Conservation (phyloP, 441 rosid species). For the Codiaeum variegatum region DNA sequence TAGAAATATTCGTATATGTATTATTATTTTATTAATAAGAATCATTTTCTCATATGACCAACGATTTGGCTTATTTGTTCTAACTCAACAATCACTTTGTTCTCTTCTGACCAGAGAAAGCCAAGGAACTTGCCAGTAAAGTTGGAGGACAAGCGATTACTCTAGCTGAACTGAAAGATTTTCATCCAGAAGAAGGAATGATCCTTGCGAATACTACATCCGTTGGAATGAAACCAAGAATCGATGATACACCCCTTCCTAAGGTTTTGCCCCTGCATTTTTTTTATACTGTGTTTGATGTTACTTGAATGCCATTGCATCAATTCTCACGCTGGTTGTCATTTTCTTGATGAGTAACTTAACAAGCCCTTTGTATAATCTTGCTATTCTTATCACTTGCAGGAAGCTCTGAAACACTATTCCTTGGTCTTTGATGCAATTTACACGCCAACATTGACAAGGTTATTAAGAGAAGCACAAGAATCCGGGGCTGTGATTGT, state of each 20-base stretch:
- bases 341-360: not conserved
- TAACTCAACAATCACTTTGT: not conserved
- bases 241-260: slow-evolving; percentile 41
- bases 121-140: slow-evolving; percentile 44
- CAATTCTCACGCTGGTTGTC: not conserved
- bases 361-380: not conserved
- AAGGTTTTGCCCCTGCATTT: slow-evolving; percentile 29
- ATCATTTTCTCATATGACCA: not conserved
- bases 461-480: slow-evolving; percentile 49
- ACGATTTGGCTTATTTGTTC: not conserved
- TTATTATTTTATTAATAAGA: not conserved
- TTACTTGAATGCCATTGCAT: not conserved
- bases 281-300: not conserved
- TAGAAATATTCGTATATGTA: not conserved
- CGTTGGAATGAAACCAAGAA: slow-evolving; percentile 50
- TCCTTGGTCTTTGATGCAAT: slow-evolving; percentile 52
- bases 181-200: slow-evolving; percentile 57
- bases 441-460: slow-evolving; percentile 51
- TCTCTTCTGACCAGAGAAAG: slow-evolving; percentile 30
- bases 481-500: slow-evolving; percentile 47
- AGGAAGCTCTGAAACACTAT: slow-evolving; percentile 50
- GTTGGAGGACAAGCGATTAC: slow-evolving; percentile 49
- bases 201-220: slow-evolving; percentile 57
- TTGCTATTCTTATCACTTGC: not conserved
- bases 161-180: slow-evolving; percentile 37